Evolutionary conservation across 306 rosid species (phyloP).

Genomic region (Cucumis cinereus): DNA sequence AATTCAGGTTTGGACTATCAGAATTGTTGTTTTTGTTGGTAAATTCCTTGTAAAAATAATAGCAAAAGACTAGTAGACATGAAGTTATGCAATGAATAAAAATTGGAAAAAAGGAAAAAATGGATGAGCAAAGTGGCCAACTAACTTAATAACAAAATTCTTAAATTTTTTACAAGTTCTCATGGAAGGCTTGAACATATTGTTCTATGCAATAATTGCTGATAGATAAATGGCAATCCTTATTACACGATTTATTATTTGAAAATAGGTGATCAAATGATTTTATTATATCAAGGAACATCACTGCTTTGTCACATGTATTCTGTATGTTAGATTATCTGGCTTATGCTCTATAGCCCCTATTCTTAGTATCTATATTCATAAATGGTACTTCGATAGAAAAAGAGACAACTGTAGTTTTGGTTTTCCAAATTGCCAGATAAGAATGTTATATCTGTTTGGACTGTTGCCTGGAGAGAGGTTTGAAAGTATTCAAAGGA

Average conservation of each 20-base stretch:
- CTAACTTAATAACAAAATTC: not conserved
- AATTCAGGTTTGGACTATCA: slow-evolving; percentile 37
- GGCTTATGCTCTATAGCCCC: no score
- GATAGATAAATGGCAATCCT: not conserved
- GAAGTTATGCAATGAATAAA: not conserved
- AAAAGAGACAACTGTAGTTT: not conserved
- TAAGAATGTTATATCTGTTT: not conserved
- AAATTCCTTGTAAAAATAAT: not conserved
- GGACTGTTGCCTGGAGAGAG: not conserved
- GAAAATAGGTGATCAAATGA: not conserved
- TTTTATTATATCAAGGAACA: not conserved
- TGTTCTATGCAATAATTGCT: not conserved
- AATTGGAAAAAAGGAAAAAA: not conserved
- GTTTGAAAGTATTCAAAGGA: not conserved
- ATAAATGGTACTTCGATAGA: not conserved
- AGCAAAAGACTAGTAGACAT: not conserved
- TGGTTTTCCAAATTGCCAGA: not conserved
- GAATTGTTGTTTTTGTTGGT: not conserved
- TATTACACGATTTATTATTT: not conserved
- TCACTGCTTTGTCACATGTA: not conserved
- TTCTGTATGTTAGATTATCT: not conserved
- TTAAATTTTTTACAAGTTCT: not conserved
- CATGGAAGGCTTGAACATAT: not conserved
- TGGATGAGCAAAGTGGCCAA: not conserved
- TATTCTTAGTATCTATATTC: not conserved